Evolutionary conservation across 306 rosid genomes (phyloP), one percentile per base, ranked within the genome.

Genomic region (Medicago arabica): DNA sequence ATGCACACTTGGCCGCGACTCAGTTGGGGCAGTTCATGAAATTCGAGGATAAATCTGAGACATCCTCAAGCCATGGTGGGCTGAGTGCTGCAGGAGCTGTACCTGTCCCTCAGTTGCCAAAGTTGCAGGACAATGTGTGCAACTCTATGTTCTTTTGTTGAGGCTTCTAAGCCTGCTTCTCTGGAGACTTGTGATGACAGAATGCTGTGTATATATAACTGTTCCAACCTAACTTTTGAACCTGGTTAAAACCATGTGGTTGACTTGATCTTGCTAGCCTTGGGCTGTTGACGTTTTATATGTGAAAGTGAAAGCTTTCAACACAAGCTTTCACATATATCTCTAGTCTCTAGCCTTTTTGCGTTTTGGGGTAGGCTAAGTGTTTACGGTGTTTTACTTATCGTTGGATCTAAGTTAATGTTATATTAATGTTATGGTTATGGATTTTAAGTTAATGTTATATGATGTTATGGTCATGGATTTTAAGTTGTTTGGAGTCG

Each of bases 131-230:
- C 0, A 88, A 58, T 6, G 97, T 90, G 8, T 63, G 76, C 79
- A 89, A 79, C 85, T 85, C 97, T 0, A 95, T 95, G 97, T 95
- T 95, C 81, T 95, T 95, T 64, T 89, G 96, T 58, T 93, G 87
- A 89, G 73, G 54, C 55, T 59, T 21, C 9, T 8, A 6, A 15
- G 50, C 23, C 70, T 67, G 50, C 77, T 72, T 47, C 41, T 9
- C 9, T 44, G 63, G 25, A 75, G 43, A 53, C 23, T 2, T 4
- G 31, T 4, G 7, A 12, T 12, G 68, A 70, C 49, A 4, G 9
- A 59, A 78, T 73, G 36, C 8, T 85, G 80, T 89, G 66, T 44
- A 80, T 81, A 83, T 39, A 44, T 44, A 71, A 57, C 66, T 62
- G 70, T 8, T 21, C 14, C 36, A 2, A 53, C 5, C 72, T 40